Evolutionary conservation across 148 eudicot species (phyloP), one percentile per base, ranked within the genome.

Genomic region (Vaccinium myrtillus): DNA sequence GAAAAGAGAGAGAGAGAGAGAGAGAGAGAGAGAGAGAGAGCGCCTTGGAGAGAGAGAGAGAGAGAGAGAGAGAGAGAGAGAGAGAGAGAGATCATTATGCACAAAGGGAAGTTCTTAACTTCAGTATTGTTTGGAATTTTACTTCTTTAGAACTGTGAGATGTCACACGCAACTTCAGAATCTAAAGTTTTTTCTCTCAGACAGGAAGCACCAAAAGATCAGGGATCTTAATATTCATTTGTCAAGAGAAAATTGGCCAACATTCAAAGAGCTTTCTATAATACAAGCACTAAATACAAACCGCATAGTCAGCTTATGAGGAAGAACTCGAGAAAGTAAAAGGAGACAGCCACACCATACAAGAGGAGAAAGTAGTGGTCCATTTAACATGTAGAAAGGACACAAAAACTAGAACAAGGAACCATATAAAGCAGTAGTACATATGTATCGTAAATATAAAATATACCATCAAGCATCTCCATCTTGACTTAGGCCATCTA

Each of bases 391-490:
- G 56, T 19, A 27, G 30, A 49, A 48, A 81, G 10, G 36, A 39
- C 19, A 25, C 25, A 36, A 43, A 67, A 84, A 63, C 61, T 13
- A 65, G 61, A 65, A 36, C 67, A 51, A 49, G 43, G 53, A 63
- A 80, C 43, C 69, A 54, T 9, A 58, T 78, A 48, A 32, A 48
- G 16, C 61, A 51, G 51, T 8, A 55, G 19, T 1, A 18, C 8
- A 39, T 14, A 15, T 21, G 11, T n/a, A 27, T 73, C 15, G 3
- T 27, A 19, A n/a, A 11, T 59, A 16, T 13, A 73, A 51, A 70
- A 54, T 80, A 77, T 90, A 95, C 98, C 98, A 82, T 94, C 88
- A 95, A 85, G 87, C 96, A 93, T 92, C 94, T 91, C 98, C 98
- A 95, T 86, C 90, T 93, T 77, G 98, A 95, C 84, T 90, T 87